Conservation (phyloP, 208 protist species). For the Vickermania ingenoplastis region DNA sequence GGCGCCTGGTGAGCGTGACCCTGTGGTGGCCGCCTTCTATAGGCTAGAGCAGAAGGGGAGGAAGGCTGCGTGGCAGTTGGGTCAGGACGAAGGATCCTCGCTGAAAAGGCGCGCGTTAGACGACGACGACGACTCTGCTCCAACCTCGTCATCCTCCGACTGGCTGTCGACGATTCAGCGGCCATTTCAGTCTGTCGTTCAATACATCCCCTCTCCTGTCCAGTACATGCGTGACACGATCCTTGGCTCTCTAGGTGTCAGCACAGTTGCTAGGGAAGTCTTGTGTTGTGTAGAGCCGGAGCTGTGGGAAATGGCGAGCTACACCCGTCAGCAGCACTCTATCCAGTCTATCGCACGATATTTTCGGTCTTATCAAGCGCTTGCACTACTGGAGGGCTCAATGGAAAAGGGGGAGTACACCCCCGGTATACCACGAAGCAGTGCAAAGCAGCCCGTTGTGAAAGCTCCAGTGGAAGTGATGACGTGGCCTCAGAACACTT, state of each 20-base stretch:
- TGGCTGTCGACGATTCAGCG: not conserved
- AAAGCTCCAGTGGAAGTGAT: constrained; percentile 42
- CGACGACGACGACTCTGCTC: not conserved
- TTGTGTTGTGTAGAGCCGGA: constrained; percentile 77
- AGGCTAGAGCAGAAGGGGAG: not conserved
- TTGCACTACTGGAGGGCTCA: not conserved
- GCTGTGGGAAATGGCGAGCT: constrained; percentile 81
- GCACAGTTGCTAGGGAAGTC: constrained; percentile 68
- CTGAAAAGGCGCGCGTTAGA: not conserved
- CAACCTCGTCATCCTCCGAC: not conserved
- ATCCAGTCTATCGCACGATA: constrained; percentile 54
- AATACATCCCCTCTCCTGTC: not conserved
- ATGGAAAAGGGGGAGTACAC: not conserved
- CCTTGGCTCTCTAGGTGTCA: constrained; percentile 44
- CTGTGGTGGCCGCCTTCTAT: not conserved
- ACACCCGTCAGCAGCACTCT: constrained; percentile 81
- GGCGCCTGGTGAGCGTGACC: not conserved
- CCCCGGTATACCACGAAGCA: not conserved
- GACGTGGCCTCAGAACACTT: constrained; percentile 69
- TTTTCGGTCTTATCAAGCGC: constrained; percentile 17
- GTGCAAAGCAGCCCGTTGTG: constrained; percentile 34
- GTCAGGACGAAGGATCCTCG: not conserved
- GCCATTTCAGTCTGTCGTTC: constrained; percentile 25
- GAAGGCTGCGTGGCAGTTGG: not conserved
- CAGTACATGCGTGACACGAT: constrained; percentile 49